Base-by-base conservation (phyloP, 2,329 filamentous ascomycete genomes). In the Xylaria sp. region DNA sequence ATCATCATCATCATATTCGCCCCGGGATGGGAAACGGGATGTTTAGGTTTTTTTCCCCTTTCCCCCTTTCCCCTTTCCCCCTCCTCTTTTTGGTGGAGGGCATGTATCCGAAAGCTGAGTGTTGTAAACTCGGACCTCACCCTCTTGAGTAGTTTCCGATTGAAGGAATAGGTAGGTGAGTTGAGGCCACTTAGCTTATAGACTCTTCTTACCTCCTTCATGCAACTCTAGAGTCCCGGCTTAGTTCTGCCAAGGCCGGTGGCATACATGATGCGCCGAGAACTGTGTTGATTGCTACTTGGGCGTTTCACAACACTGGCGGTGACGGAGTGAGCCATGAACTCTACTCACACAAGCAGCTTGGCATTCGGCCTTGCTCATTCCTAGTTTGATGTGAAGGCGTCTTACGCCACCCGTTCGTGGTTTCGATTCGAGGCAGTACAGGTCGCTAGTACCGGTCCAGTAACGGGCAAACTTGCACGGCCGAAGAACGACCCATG, bases 171-270 rank as follows among this genome's bases (percentile, higher is more conserved):
- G 25, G 10, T 12, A 50, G 25, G 10, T 15, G 9, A 50, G 46
- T 43, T 15, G 13, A 32, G 32, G 4, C 55, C 30, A 60, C 58
- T 66, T 55, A 59, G 25, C 45, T 45, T 25, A 39, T 45, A 32
- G 18, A 30, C 59, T 63, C 43, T 60, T 63, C 59, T 57, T 60
- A 36, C 48, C 46, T 10, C 60, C 20, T 46, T 36, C 32, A 63
- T 53, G 52, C 59, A 61, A 58, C 62, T 32, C 6, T 28, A 50
- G 53, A 46, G 48, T 66, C 66, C 61, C 53, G 65, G 59, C 50
- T 56, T 60, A 68, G 65, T n/a, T n/a, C 63, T 69, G 68, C 68
- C 68, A 70, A 70, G 68, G 63, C 68, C 68, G 66, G 63, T 66
- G 68, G 65, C 66, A 63, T 68, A 70, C 66, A 66, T 66, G 52